These are phyloP conservation scores for Venturiaceae sp. DNA, from an alignment of 2,329 filamentous ascomycete genomes.

Conservation along the genomic window DNA sequence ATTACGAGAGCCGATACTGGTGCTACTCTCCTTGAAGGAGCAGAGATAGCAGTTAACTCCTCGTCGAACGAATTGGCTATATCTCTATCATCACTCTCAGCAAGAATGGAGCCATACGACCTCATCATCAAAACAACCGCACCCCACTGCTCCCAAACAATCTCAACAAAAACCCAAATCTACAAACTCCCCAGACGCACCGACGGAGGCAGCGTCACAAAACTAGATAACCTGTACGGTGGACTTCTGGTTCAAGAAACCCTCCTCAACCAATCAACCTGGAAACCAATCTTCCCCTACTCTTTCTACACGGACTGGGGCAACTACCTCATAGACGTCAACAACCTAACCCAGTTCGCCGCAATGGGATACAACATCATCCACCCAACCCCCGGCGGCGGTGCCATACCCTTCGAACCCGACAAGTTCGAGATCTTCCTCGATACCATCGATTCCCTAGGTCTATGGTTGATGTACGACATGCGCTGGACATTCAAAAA, in stretches of 20 bases:
- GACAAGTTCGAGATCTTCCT: constrained; percentile 30
- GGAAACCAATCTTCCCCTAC: constrained; percentile 33
- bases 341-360: constrained; percentile 29
- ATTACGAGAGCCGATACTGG: constrained; percentile 15
- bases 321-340: constrained; percentile 21
- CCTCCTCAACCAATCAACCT: constrained; percentile 13
- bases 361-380: constrained; percentile 37
- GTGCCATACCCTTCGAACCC: constrained; percentile 24
- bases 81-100: constrained; percentile 19
- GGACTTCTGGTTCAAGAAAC: constrained; percentile 29
- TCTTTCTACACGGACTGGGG: constrained; percentile 36
- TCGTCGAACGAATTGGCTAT: constrained; percentile 27
- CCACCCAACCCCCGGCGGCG: constrained; percentile 31
- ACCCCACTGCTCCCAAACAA: constrained; percentile 22
- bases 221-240: constrained; percentile 37
- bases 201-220: constrained; percentile 33
- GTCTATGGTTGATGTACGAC: constrained; percentile 39
- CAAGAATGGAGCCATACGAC: constrained; percentile 25
- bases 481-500: constrained; percentile 33
- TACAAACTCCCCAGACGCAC: constrained; percentile 32
- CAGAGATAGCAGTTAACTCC: constrained; percentile 24
- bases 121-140: constrained; percentile 25
- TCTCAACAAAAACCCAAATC: constrained; percentile 25
- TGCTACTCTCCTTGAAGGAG: constrained; percentile 16
- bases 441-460: constrained; percentile 31